Evolutionary conservation across 108 stramenopile genomes (phyloP).

Genomic region (Cyclostephanos tholiformis): DNA sequence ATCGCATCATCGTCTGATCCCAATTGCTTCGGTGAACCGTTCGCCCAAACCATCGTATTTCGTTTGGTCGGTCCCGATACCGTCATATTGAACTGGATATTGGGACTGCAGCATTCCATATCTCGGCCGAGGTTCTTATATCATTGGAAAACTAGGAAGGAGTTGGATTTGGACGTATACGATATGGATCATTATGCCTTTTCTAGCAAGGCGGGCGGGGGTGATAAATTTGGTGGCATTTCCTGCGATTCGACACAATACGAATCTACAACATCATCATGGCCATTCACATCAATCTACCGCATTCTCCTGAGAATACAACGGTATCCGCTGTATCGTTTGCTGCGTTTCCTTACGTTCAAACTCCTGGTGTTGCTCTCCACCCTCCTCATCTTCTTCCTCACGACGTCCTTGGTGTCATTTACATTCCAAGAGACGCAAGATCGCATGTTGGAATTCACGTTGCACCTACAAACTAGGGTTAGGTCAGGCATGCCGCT

Average conservation of each 20-base stretch:
- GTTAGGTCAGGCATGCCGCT: conserved; percentile 58
- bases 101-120: conserved; percentile 35
- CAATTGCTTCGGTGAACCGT: conserved; percentile 79
- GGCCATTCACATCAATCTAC: not conserved
- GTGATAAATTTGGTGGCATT: too few relatives aligned
- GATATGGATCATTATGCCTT: conserved; percentile 49
- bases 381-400: conserved; percentile 89
- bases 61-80: conserved; percentile 64
- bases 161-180: conserved; percentile 49
- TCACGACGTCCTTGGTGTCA: conserved; percentile 86
- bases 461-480: conserved; percentile 74
- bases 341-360: conserved; percentile 49
- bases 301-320: conserved; percentile 25
- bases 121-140: conserved; percentile 23
- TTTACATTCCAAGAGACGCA: conserved; percentile 95
- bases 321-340: conserved; percentile 46
- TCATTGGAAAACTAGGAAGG: conserved; percentile 47
- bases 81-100: conserved; percentile 74
- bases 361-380: conserved; percentile 71
- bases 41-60: conserved; percentile 60
- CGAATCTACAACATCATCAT: not conserved
- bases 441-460: conserved; percentile 96
- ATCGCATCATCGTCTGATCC: conserved; percentile 55
- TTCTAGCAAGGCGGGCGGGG: conserved; percentile 13
- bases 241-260: conserved; percentile 2